phyloP scores from a whole-genome alignment of 2,329 filamentous ascomycete genomes.

The Microsporum audouinii region DNA sequence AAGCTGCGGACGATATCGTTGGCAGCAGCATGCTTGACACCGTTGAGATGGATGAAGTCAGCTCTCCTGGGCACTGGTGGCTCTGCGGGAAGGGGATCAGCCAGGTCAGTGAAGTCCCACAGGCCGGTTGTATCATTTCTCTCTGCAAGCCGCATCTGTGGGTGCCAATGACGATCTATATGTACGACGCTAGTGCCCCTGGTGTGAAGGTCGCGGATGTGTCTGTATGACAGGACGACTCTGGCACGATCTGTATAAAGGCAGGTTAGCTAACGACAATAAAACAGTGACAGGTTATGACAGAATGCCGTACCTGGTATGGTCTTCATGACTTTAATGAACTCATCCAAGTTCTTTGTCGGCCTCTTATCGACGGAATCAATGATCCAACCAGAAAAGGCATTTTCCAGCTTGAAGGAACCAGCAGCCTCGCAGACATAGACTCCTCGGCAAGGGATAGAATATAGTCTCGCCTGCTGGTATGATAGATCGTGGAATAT shows the following conservation, averaged over 20 bases:
- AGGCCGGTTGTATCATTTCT: constrained; percentile 81
- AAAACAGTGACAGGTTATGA: constrained; percentile 4
- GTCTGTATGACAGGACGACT: constrained; percentile 90
- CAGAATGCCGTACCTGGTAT: constrained; percentile 54
- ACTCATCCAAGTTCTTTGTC: constrained; percentile 74
- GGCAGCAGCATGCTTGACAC: constrained; percentile 78
- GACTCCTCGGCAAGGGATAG: constrained; percentile 81
- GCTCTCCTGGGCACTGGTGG: constrained; percentile 64
- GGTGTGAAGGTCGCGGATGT: constrained; percentile 87
- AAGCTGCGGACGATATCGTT: constrained; percentile 90
- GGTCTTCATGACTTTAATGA: constrained; percentile 77
- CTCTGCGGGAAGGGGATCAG: constrained; percentile 64
- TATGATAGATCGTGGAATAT: constrained; percentile 96
- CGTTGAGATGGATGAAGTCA: constrained; percentile 83
- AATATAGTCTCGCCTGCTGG: constrained; percentile 91
- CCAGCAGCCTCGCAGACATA: constrained; percentile 91
- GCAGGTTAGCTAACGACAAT: background rate
- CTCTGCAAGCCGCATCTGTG: constrained; percentile 84
- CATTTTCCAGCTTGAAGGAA: constrained; percentile 87
- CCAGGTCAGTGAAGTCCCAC: constrained; percentile 88
- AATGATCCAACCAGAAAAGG: constrained; percentile 85
- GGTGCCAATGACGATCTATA: constrained; percentile 89
- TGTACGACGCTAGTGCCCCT: constrained; percentile 86
- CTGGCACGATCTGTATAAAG: constrained; percentile 50
- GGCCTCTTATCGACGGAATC: constrained; percentile 87